phyloP scores from a whole-genome alignment of 1,284 basidiomycete genomes.

The Kwoniella shivajii region DNA sequence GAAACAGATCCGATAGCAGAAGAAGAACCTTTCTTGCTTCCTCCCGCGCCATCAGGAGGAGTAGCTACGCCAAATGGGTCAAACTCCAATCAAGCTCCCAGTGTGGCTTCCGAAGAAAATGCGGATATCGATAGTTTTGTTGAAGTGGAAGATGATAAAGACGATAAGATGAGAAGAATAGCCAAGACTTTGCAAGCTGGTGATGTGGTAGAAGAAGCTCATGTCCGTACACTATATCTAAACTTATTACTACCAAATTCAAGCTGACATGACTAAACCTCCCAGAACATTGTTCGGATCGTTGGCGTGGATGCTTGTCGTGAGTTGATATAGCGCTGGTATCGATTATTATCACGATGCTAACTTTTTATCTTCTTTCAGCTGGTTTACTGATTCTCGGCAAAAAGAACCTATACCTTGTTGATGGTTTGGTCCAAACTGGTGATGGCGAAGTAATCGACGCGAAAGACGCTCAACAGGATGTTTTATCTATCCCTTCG shows the following conservation, averaged over 20 bases:
- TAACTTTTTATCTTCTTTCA: conserved; percentile 34
- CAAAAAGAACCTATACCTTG: conserved; percentile 79
- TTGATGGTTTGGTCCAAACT: conserved; percentile 89
- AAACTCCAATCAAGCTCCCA: conserved; percentile 6
- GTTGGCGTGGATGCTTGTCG: conserved; percentile 85
- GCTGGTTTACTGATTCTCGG: conserved; percentile 88
- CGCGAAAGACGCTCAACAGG: conserved; percentile 78
- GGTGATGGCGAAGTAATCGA: conserved; percentile 86
- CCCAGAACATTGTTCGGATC: conserved; percentile 74
- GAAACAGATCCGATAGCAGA: conserved; percentile 65
- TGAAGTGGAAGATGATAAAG: conserved; percentile 60
- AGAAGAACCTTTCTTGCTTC: conserved; percentile 57
- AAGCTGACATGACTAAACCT: conserved; percentile 11
- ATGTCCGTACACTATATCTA: conserved; percentile 20
- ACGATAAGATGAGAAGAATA: conserved; percentile 64
- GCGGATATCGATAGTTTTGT: conserved; percentile 35
- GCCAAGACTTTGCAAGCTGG: conserved; percentile 70
- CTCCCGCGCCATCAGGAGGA: neutral
- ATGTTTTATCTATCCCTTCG: conserved; percentile 75
- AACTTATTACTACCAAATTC: neutral
- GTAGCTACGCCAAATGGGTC: conserved; percentile 1
- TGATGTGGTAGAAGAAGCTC: conserved; percentile 83
- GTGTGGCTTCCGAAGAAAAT: conserved; percentile 17
- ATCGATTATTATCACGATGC: neutral
- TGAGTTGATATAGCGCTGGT: conserved; percentile 44